These are phyloP conservation scores for Vitis labrusca DNA, from an alignment of 164 flowering plant species.

Conservation along the genomic window DNA sequence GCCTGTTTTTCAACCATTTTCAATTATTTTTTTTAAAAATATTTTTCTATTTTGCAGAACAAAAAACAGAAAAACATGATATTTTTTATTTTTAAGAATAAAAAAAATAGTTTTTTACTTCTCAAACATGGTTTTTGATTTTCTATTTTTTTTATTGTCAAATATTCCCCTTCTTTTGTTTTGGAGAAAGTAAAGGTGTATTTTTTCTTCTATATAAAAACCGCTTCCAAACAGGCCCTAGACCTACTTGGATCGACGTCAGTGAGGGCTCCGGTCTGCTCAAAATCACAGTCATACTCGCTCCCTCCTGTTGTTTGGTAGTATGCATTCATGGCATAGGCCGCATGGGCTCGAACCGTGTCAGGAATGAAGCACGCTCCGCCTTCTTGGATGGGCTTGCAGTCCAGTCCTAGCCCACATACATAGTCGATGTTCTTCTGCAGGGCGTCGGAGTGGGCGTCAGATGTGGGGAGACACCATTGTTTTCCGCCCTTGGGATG, in stretches of 20 bases:
- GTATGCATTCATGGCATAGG: slow-evolving; percentile 70
- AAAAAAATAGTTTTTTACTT: neutral
- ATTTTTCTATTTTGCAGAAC: no score
- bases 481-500: slow-evolving; percentile 6
- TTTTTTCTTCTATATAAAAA: no score
- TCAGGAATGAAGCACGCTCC: slow-evolving; percentile 59
- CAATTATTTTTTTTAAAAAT: no score
- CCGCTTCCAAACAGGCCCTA: neutral
- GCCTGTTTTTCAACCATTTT: no score
- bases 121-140: no score
- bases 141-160: no score
- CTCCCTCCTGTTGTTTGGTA: slow-evolving; percentile 49
- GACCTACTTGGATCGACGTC: slow-evolving; percentile 56
- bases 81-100: neutral
- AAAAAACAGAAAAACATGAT: no score
- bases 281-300: slow-evolving; percentile 54
- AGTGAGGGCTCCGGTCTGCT: slow-evolving; percentile 45
- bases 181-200: no score
- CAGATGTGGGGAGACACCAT: slow-evolving; percentile 64
- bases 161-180: no score
- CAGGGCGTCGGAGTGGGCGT: slow-evolving; percentile 30
- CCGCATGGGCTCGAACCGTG: slow-evolving; percentile 61
- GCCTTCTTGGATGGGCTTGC: slow-evolving; percentile 46
- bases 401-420: slow-evolving; percentile 60
- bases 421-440: slow-evolving; percentile 69